These are phyloP conservation scores for Urochloa ruziziensis DNA, from an alignment of 176 grass and related monocot genomes.

Conservation along the genomic window DNA sequence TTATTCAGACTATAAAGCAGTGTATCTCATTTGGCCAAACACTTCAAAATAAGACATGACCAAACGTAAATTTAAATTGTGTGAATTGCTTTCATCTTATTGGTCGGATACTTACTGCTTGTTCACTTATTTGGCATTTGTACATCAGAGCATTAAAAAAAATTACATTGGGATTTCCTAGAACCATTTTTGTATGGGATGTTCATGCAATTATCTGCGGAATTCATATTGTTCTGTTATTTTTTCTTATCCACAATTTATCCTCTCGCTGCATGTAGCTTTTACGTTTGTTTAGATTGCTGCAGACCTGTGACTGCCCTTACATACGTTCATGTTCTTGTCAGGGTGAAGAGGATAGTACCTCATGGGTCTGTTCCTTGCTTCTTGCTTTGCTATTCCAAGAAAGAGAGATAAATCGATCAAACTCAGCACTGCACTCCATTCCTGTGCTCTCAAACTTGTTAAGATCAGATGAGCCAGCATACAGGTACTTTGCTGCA, in stretches of 20 bases:
- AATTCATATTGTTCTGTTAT: background rate
- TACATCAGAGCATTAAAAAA: background rate
- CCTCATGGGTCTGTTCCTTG: conserved; percentile 91
- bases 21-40: background rate
- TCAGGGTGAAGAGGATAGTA: conserved; percentile 97
- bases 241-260: background rate
- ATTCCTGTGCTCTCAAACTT: conserved; percentile 94
- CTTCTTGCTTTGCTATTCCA: conserved; percentile 89
- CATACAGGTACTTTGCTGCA: conserved; percentile 94
- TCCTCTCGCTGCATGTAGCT: background rate
- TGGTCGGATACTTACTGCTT: background rate
- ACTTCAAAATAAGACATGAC: conserved; percentile 15
- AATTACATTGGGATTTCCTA: conserved; percentile 4
- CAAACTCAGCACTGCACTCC: conserved; percentile 70
- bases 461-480: conserved; percentile 88
- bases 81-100: background rate
- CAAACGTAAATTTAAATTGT: conserved; percentile 14
- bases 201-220: conserved; percentile 1
- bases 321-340: conserved; percentile 30
- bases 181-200: conserved; percentile 5
- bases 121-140: background rate
- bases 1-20: conserved; percentile 14
- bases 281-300: conserved; percentile 1
- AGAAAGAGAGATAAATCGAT: conserved; percentile 90
- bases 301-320: background rate